Percentiles rank a stretch among this genome's conserved stretches.
These are phyloP conservation scores for Solanum peruvianum DNA, from an alignment of 257 asterid genomes.

Conservation along the genomic window DNA sequence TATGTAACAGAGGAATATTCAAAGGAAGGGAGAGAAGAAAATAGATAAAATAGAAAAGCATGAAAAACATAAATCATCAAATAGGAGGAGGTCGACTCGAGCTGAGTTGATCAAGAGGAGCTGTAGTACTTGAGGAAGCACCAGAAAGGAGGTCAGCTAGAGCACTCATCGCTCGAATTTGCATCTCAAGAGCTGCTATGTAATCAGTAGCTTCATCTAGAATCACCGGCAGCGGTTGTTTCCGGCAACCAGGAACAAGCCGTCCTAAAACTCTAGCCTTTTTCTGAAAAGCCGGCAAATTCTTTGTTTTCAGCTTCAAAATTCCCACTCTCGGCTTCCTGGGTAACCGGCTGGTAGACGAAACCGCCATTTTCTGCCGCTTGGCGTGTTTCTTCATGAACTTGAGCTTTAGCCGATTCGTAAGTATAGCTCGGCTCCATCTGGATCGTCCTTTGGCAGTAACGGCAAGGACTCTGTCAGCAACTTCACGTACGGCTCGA, in stretches of 20 bases:
- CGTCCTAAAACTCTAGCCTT: slow-evolving; percentile 58
- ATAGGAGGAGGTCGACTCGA: slow-evolving; percentile 23
- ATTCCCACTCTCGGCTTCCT: slow-evolving; percentile 61
- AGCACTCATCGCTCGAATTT: slow-evolving; percentile 89
- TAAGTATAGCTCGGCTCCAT: slow-evolving; percentile 91
- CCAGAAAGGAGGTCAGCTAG: slow-evolving; percentile 72
- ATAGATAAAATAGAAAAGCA: background rate
- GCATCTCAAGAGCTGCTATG: slow-evolving; percentile 95
- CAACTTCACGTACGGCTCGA: slow-evolving; percentile 59
- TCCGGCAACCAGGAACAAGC: slow-evolving; percentile 89
- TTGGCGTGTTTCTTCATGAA: slow-evolving; percentile 57
- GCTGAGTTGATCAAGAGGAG: slow-evolving; percentile 26
- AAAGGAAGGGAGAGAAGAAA: background rate
- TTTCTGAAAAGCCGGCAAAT: slow-evolving; percentile 70
- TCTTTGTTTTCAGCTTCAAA: slow-evolving; percentile 48
- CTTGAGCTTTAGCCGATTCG: slow-evolving; percentile 59
- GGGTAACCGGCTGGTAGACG: slow-evolving; percentile 38
- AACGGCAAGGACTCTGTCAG: slow-evolving; percentile 62
- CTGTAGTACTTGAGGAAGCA: slow-evolving; percentile 16
- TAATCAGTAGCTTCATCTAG: slow-evolving; percentile 85
- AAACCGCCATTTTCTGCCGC: slow-evolving; percentile 38
- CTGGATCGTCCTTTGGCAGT: slow-evolving; percentile 76
- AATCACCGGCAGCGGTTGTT: slow-evolving; percentile 73
- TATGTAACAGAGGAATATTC: slow-evolving; percentile 9
- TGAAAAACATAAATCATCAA: slow-evolving; percentile 15